Evolutionary conservation across 805 yeast genomes (phyloP).

Genomic region (Teunomyces funiuensis): DNA sequence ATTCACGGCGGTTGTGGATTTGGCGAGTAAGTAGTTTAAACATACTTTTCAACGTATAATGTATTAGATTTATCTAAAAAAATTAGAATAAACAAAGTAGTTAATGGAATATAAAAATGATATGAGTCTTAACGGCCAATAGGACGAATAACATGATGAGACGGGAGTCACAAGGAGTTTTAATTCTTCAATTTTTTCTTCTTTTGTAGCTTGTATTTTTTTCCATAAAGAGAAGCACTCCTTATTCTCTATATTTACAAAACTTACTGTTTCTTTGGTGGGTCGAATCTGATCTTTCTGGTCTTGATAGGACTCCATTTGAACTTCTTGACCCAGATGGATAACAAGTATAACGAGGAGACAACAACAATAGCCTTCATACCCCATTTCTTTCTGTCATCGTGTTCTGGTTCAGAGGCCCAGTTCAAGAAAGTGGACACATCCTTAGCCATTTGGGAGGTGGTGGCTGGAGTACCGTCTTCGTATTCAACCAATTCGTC

Average conservation of each 20-base stretch:
- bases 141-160: constrained; percentile 4
- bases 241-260: constrained; percentile 9
- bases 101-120: neutral
- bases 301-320: constrained; percentile 96
- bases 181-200: constrained; percentile 1
- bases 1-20: no score
- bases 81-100: constrained; percentile 2
- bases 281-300: constrained; percentile 90
- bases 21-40: neutral
- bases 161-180: constrained; percentile 3
- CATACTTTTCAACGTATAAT: neutral
- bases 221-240: constrained; percentile 3
- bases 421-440: constrained; percentile 94
- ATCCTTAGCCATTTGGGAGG: constrained; percentile 99
- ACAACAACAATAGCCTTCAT: constrained; percentile 83
- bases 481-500: constrained; percentile 98
- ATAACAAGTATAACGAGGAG: constrained; percentile 74
- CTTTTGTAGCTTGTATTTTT: neutral
- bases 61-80: constrained; percentile 4
- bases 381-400: constrained; percentile 96
- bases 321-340: constrained; percentile 94
- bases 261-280: constrained; percentile 63
- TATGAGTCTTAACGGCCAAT: neutral
- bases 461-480: constrained; percentile 98
- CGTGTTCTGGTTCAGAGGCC: constrained; percentile 98